Evolutionary conservation across 345 rosid genomes (phyloP), one percentile per base, ranked within the genome.

Genomic region (Heritiera fomes): DNA sequence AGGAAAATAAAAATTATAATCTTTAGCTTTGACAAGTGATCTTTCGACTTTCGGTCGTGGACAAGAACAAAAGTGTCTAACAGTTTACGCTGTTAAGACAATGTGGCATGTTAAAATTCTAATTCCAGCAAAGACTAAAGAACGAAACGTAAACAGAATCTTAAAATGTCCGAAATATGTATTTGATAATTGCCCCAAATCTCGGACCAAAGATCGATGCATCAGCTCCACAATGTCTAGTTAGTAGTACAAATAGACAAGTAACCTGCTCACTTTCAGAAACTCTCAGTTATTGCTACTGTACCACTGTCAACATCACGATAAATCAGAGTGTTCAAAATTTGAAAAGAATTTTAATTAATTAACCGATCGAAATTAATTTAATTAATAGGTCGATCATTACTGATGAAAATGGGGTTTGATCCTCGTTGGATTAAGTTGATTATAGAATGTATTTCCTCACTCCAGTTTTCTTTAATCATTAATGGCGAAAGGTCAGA

Each of bases 171-270:
- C 46, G 61, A 75, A 75, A 20, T 41, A 69, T 46, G 28, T 23
- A 62, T 82, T 65, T 64, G 64, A 49, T 53, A 70, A 70, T 56
- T 11, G 34, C 76, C 85, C 28, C 61, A 77, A 79, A 80, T 83
- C 80, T 77, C 80, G 80, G 85, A 38, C 82, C 85, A 59, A 73
- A 83, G 76, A 56, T 9, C 74, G n/a, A 70, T 72, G 64, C 76
- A 15, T 20, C 1, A 53, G n/a, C 7, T 59, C 46, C 32, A 17
- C 13, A 11, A 46, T 59, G 28, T 62, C 23, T 0, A 6, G 12
- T 49, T 11, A 12, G 28, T 30, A 3, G 17, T 75, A 59, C 56
- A 59, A 60, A 64, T 61, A 46, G 45, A 41, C 68, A 77, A 68
- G 56, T 69, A 69, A 43, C 69, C 34, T 28, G n/a, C 47, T 32